Conservation (phyloP, 257 asterid genomes). For the Solanum peruvianum region DNA sequence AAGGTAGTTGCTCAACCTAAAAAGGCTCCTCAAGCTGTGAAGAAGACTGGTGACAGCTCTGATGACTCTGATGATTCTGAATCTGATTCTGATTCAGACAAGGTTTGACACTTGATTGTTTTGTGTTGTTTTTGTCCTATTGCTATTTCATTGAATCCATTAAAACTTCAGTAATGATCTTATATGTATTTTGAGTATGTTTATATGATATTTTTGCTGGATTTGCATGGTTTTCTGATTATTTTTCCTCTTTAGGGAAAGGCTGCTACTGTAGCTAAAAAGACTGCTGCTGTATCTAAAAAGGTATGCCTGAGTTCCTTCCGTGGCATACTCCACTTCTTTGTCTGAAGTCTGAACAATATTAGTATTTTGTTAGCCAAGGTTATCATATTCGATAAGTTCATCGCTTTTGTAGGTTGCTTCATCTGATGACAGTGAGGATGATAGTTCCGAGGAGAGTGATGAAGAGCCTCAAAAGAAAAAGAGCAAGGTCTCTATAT, state of each 20-base stretch:
- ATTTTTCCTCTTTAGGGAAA: slow-evolving; percentile 10
- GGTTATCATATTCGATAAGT: background rate
- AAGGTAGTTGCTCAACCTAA: slow-evolving; percentile 1
- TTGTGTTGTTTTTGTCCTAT: background rate
- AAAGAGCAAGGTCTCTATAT: slow-evolving; percentile 25
- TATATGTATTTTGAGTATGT: background rate
- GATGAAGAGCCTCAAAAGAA: slow-evolving; percentile 43
- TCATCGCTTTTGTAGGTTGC: background rate
- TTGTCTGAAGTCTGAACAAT: background rate
- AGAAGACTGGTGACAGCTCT: slow-evolving; percentile 2
- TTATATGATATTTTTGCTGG: background rate
- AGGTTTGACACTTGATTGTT: slow-evolving; percentile 5
- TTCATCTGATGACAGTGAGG: slow-evolving; percentile 7
- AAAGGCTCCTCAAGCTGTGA: background rate
- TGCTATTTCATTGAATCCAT: background rate
- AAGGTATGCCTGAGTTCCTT: background rate
- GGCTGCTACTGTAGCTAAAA: background rate
- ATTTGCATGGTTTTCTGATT: slow-evolving; percentile 18
- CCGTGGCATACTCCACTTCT: background rate
- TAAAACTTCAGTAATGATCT: background rate
- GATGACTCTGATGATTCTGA: slow-evolving; percentile 15
- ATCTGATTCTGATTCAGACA: slow-evolving; percentile 20
- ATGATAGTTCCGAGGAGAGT: slow-evolving; percentile 37
- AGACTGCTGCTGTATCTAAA: background rate
- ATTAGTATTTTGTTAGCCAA: background rate